Base-by-base conservation (phyloP, 2,329 filamentous ascomycete genomes). In the Cercospora sp. region DNA sequence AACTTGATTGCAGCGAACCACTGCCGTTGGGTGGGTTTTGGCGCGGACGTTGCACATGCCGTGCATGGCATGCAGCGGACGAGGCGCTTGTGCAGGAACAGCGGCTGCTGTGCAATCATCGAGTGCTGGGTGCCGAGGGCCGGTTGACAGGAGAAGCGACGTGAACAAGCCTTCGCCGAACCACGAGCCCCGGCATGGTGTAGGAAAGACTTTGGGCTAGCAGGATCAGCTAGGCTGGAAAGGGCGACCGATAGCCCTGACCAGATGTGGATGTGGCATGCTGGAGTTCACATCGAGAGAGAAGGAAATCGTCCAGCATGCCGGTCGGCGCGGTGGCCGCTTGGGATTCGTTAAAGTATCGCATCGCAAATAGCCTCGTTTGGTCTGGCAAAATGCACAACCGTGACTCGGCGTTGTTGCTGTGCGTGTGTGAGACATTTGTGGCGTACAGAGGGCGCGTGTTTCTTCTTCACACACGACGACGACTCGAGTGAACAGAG, bases 381-480 rank as follows among this genome's bases (percentile, higher is more conserved):
- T 57, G 62, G 30, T 18, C 53, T n/a, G 26, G 53, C 26, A 30
- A n/a, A 42, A 64, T 64, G 62, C 62, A 64, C 48, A 20, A 58
- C 18, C 48, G 23, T 64, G 62, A 57, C 30, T 64, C 62, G 62
- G 28, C n/a, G 13, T 12, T 53, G n/a, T 18, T 53, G n/a, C 42
- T n/a, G 60, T 23, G 60, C 40, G 36, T 58, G 53, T 3, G 26
- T 30, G 48, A 20, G 48, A 33, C 53, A 58, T 58, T 13, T 58
- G 53, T 58, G 23, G 48, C 48, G 48, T 26, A 28, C 48, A 26
- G 9, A 31, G 18, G 53, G 53, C 53, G 53, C 53, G 53, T 58
- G 53, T 58, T 26, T 26, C 53, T 58, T 31, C 53, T 58, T 31
- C 53, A 58, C n/a, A 31, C 30, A n/a, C n/a, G 30, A 58, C 23